Evolutionary conservation across 768 basidiomycete species (phyloP).

Genomic region (Lanmaoa rubissima): DNA sequence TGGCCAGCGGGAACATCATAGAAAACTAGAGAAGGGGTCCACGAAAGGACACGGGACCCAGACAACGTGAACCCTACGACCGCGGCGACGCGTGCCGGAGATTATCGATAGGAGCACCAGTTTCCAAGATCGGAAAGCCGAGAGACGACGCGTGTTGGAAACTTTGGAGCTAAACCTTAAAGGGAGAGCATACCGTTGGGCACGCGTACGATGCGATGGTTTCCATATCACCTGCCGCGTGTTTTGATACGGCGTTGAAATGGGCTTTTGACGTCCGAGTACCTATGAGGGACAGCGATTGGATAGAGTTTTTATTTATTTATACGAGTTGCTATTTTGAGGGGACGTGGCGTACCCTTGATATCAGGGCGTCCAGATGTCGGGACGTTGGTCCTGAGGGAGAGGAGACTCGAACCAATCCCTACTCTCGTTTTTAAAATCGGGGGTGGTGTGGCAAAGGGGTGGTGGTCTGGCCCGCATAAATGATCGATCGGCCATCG

Average conservation of each 20-base stretch:
- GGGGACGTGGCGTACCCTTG: background rate
- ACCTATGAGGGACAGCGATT: background rate
- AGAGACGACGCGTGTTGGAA: background rate
- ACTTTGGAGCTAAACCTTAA: background rate
- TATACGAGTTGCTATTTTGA: background rate
- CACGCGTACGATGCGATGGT: background rate
- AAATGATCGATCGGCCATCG: background rate
- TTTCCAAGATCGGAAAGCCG: background rate
- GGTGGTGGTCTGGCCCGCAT: background rate
- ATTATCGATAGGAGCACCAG: background rate
- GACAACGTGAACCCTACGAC: constrained; percentile 6
- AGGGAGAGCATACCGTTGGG: background rate
- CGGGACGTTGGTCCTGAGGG: background rate
- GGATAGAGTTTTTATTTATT: background rate
- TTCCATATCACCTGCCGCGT: background rate
- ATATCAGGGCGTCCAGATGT: background rate
- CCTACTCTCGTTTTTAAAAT: background rate
- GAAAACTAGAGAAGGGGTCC: background rate
- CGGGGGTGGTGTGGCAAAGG: background rate
- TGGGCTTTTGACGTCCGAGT: background rate
- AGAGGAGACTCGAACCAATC: background rate
- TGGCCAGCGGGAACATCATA: constrained; percentile 2
- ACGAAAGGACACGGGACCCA: background rate
- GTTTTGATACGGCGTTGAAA: background rate
- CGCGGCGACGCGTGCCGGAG: background rate